Conservation (phyloP, 2,329 filamentous ascomycete genomes). For the Dactylella cylindrospora region DNA sequence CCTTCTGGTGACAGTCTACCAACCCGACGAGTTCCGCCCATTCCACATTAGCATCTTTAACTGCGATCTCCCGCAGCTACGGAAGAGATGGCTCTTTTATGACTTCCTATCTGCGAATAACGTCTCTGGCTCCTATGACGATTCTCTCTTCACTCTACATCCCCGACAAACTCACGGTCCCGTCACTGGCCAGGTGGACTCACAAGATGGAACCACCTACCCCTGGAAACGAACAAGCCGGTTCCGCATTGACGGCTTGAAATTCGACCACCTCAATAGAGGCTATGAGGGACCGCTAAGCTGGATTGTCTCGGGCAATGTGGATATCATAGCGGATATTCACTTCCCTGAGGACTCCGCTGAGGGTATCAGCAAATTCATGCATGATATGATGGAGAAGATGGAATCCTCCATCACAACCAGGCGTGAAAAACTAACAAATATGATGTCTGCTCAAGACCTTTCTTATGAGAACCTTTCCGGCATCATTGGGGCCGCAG, state of each 20-base stretch:
- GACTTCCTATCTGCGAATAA: constrained; percentile 93
- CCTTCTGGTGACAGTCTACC: constrained; percentile 84
- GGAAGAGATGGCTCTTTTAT: constrained; percentile 97
- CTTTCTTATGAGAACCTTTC: constrained; percentile 33
- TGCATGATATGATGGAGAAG: constrained; percentile 96
- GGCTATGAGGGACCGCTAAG: constrained; percentile 91
- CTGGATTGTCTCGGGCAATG: constrained; percentile 96
- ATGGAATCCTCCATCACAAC: constrained; percentile 83
- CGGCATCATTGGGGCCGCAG: constrained; percentile 24
- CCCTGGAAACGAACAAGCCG: constrained; percentile 96
- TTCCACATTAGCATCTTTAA: constrained; percentile 95
- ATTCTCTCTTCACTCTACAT: constrained; percentile 95
- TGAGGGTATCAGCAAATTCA: constrained; percentile 86
- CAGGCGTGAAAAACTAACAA: constrained; percentile 22
- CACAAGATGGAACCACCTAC: constrained; percentile 63
- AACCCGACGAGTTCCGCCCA: constrained; percentile 86
- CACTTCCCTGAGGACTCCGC: constrained; percentile 89
- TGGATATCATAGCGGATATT: constrained; percentile 93
- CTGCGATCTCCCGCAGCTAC: constrained; percentile 85
- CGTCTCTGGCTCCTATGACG: constrained; percentile 93
- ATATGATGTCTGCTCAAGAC: constrained; percentile 18
- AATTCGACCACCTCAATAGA: constrained; percentile 92
- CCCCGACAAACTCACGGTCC: constrained; percentile 85
- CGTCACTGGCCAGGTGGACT: constrained; percentile 60
- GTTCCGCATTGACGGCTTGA: constrained; percentile 86